Base-by-base conservation (phyloP, 2,329 filamentous ascomycete genomes). In the Septoria petroselini region DNA sequence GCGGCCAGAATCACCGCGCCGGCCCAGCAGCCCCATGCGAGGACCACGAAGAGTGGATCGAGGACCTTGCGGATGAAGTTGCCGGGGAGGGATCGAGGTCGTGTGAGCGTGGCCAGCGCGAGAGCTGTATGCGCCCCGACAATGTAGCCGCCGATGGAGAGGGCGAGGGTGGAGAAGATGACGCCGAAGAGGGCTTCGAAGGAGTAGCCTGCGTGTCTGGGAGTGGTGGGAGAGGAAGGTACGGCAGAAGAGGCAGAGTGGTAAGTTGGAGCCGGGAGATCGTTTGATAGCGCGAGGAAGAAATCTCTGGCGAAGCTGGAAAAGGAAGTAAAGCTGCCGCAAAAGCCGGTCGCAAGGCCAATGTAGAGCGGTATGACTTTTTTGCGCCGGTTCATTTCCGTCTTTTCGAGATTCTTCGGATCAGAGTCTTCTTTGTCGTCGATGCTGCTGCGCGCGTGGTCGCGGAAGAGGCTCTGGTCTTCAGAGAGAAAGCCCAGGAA, bases 291-390 rank as follows among this genome's bases (percentile, higher is more conserved):
- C 0, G 88, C 85, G 17, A 95, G 77, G 65, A 94, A 95, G 11
- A 78, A 71, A 61, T 95, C 91, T 5, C 87, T 79, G 39, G 91
- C 83, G 65, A 95, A 94, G 15, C 84, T 83, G 0, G 90, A 95
- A 69, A 95, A 95, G 7, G 86, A 91, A 0, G 91, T 96, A 63
- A 93, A 88, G 58, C 86, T 91, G 54, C 91, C 88, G 62, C 89
- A 95, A 68, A 93, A 93, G 8, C 86, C 91, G 0, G 86, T 95
- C 0, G 88, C 81, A 4, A 96, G 79, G 42, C 87, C 91, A 51
- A 95, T 85, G 65, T 94, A 95, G 0, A 95, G 75, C 0, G 91
- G 91, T 21, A 95, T 86, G 0, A 86, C 87, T 73, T 94, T 95
- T 66, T 95, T 95, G 19, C 67, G 76, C 63, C 84, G 73, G 5